Base-by-base conservation (phyloP, 176 grass and related monocot genomes). In the Alopecurus myosuroides region DNA sequence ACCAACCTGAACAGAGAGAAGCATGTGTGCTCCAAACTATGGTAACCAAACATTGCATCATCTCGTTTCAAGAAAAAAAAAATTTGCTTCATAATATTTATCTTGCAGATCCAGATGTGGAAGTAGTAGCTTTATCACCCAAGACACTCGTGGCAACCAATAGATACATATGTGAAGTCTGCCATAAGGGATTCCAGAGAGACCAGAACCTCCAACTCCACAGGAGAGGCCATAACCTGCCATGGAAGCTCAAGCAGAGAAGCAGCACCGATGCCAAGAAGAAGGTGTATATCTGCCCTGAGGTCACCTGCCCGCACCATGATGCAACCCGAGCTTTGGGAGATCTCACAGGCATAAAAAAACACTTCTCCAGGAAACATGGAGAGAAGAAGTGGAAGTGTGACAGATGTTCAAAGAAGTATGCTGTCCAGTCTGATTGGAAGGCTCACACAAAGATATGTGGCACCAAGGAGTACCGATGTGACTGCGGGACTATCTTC, bases 351-450 rank as follows among this genome's bases (percentile, higher is more conserved):
- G 88, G 91, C 71, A 90, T 93, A 70, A 93, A 93, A 69, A 93
- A 93, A 2, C 91, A 93, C 77, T 93, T 75, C 81, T 90, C 85
- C 29, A 87, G 91, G 49, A 93, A 93, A 57, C 91, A 93, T 60
- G 91, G 91, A 8, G 91, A 93, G 88, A 93, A 93, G 88, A 93
- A 93, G 41, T 93, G 91, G 91, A 93, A 93, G 81, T 93, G 91
- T 17, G 85, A 93, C 17, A 85, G 85, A 9, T 93, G 91, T 63
- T 93, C 91, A 66, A 93, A 93, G 81, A 93, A 89, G 78, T 93
- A 93, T 52, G 91, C 91, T 28, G 91, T 93, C 25, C 91, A 93
- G 36, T 93, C 91, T 3, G 91, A 93, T 35, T 93, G 91, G 91
- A 93, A 93, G 82, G 91, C 88, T 61, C 91, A 93, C 70, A 82